Evolutionary conservation across 495 filamentous ascomycete genomes (phyloP).

Genomic region (Hypoxylon cercidicola): DNA sequence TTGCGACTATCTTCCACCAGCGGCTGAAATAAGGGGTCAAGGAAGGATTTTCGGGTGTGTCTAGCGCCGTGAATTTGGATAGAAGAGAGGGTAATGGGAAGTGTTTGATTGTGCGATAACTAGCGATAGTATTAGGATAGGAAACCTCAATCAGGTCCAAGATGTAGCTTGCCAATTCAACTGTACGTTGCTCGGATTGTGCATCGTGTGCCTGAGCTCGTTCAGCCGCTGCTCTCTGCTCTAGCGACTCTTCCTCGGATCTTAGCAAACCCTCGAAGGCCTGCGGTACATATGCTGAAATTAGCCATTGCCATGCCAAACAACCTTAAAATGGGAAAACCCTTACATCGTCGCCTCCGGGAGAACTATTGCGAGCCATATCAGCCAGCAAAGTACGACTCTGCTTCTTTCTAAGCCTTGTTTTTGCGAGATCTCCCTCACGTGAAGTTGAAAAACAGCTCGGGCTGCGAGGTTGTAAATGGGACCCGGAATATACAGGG

Average conservation of each 20-base stretch:
- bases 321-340: background rate
- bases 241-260: slow-evolving; percentile 37
- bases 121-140: slow-evolving; percentile 37
- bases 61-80: slow-evolving; percentile 81
- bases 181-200: slow-evolving; percentile 39
- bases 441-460: slow-evolving; percentile 3
- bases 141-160: too few relatives aligned
- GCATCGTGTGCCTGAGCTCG: slow-evolving; percentile 31
- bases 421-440: slow-evolving; percentile 8
- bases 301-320: slow-evolving; percentile 14
- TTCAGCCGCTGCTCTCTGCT: slow-evolving; percentile 34
- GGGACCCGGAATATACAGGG: too few relatives aligned
- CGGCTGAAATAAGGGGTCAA: slow-evolving; percentile 80
- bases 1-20: slow-evolving; percentile 74
- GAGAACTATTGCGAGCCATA: slow-evolving; percentile 39
- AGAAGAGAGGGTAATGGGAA: slow-evolving; percentile 77
- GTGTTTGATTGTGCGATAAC: slow-evolving; percentile 80
- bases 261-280: slow-evolving; percentile 45
- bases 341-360: slow-evolving; percentile 42
- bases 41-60: slow-evolving; percentile 81
- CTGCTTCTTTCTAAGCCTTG: slow-evolving; percentile 11
- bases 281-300: slow-evolving; percentile 15
- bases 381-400: slow-evolving; percentile 13
- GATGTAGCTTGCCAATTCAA: slow-evolving; percentile 39
- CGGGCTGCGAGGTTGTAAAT: slow-evolving; percentile 6